Evolutionary conservation across 257 asterid species (phyloP).

Genomic region (Scutellaria galericulata): DNA sequence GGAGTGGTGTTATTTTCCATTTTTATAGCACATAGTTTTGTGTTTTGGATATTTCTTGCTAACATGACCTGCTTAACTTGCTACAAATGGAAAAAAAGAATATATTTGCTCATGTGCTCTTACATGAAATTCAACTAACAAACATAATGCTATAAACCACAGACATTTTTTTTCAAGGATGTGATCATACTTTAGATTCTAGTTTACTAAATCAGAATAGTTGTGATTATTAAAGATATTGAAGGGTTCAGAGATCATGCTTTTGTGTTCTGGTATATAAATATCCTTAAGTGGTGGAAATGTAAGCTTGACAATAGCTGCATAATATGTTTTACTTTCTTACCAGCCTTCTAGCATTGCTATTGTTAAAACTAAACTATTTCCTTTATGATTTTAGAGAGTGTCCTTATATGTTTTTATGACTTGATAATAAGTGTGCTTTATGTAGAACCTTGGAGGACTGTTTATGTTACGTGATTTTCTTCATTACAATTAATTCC

Average conservation of each 20-base stretch:
- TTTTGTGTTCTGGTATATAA: neutral
- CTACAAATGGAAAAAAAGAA: too few relatives aligned
- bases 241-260: neutral
- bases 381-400: neutral
- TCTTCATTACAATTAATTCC: neutral
- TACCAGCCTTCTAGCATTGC: neutral
- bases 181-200: neutral
- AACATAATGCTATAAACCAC: too few relatives aligned
- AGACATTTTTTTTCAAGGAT: too few relatives aligned
- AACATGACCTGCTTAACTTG: too few relatives aligned
- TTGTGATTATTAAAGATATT: neutral
- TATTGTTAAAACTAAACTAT: neutral
- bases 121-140: too few relatives aligned
- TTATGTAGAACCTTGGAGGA: constrained; percentile 6
- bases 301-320: neutral
- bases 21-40: too few relatives aligned
- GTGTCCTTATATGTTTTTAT: neutral
- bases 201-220: neutral
- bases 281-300: neutral
- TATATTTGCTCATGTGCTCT: too few relatives aligned
- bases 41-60: too few relatives aligned
- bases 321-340: neutral
- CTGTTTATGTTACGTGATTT: neutral
- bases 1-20: too few relatives aligned
- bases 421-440: neutral